Evolutionary conservation across 2,329 filamentous ascomycete species (phyloP), one percentile per base, ranked within the genome.

Genomic region (Aspergillus sp.): DNA sequence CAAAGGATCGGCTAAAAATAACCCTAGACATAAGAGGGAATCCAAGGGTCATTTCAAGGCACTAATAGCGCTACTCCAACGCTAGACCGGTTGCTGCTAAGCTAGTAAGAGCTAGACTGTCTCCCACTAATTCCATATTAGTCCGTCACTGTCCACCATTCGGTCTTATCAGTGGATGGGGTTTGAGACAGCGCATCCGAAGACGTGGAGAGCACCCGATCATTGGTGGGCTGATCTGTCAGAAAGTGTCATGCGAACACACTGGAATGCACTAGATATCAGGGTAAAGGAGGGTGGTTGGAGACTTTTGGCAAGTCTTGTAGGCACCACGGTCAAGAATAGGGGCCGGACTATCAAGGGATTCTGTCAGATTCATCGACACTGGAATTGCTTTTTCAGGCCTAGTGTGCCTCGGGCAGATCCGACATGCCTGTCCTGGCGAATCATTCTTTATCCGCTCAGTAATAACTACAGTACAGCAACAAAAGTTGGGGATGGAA

Each of bases 1-100:
- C 39, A 45, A 38, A 43, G 53, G 53, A 55, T 55, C 53, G 53
- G 41, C 53, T 45, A 55, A 55, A 55, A 55, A 55, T 55, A 55
- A 55, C 53, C 53, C 39, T 55, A 45, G 53, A 12, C 23, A 25
- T 17, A 23, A n/a, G 21, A 25, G 39, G 30, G 23, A 28, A 12
- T 30, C 28, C 28, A 30, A 30, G 28, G 28, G 10, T 30, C 28
- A 43, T 36, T 36, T 12, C 36, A n/a, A 43, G 36, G 52, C 32
- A 36, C 52, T 54, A 19, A 13, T 41, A 17, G 30, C 38, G 21
- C 25, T 36, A 39, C 50, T 41, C 21, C 23, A 19, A 19, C 39
- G n/a, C 41, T 45, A 45, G 19, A 15, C 19, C 9, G 41, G 41
- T 5, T 36, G 32, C 12, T 36, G 32, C 41, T 21, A 21, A 21